Evolutionary conservation across 2,329 filamentous ascomycete species (phyloP).

Genomic region (Colletotrichum acutatum): DNA sequence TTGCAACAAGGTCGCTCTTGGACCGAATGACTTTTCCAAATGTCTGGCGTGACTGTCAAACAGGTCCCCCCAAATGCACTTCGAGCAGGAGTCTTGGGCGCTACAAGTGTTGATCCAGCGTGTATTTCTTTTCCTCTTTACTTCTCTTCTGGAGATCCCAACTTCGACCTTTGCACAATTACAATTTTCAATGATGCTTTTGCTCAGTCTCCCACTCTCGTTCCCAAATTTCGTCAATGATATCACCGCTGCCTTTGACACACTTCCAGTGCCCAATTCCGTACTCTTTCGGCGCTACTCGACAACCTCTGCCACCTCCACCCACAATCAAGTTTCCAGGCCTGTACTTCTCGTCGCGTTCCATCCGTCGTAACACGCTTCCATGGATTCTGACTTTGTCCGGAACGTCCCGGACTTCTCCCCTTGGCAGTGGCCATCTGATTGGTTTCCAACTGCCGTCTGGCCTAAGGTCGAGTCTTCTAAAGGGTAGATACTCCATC

Average conservation of each 20-base stretch:
- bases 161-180: no score
- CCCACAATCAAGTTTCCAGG: constrained; percentile 85
- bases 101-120: no score
- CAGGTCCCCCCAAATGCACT: no score
- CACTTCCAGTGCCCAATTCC: constrained; percentile 81
- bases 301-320: constrained; percentile 78
- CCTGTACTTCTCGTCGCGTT: constrained; percentile 70
- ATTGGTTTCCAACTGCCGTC: constrained; percentile 85
- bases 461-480: constrained; percentile 79
- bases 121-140: no score
- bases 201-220: constrained; percentile 44
- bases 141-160: no score
- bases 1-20: no score
- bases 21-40: no score
- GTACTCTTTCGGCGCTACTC: constrained; percentile 66
- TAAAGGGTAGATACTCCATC: constrained; percentile 86
- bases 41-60: no score
- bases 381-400: constrained; percentile 76
- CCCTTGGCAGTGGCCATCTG: constrained; percentile 81
- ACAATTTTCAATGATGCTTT: neutral
- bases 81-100: no score
- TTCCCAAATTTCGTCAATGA: constrained; percentile 75
- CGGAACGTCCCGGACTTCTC: constrained; percentile 82
- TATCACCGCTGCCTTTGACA: constrained; percentile 71
- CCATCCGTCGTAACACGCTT: constrained; percentile 79